A percentile compares a stretch with the other conserved stretches of the same genome.
These are phyloP conservation scores for Dactylellina drechsleri DNA, from an alignment of 2,329 filamentous ascomycete species.

Conservation along the genomic window DNA sequence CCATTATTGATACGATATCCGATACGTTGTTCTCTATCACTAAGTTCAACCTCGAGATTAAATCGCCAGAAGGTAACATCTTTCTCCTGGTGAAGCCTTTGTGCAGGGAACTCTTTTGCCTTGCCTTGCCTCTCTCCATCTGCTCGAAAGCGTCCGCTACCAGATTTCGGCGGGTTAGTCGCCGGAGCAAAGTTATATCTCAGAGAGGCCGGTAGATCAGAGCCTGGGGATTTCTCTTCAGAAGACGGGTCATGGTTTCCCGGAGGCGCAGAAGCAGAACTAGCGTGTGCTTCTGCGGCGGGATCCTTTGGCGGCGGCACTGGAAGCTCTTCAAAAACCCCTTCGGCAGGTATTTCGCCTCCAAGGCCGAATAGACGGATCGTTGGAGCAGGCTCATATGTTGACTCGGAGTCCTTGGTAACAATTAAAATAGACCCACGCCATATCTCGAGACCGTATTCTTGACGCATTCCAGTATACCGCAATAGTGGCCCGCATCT, in stretches of 20 bases:
- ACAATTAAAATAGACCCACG: conserved; percentile 95
- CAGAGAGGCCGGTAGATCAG: conserved; percentile 32
- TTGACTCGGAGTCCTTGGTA: conserved; percentile 83
- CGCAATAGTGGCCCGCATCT: conserved; percentile 90
- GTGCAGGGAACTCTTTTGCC: conserved; percentile 83
- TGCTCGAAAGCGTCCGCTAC: conserved; percentile 60
- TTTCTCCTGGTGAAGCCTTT: conserved; percentile 82
- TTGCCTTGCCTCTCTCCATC: conserved; percentile 85
- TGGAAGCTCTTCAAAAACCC: conserved; percentile 50
- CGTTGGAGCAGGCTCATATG: conserved; percentile 79
- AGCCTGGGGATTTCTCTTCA: conserved; percentile 27
- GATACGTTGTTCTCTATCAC: conserved; percentile 78
- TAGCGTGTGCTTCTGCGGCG: conserved; percentile 25
- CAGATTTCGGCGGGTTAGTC: conserved; percentile 32
- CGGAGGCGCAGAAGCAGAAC: conserved; percentile 59
- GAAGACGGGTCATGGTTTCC: conserved; percentile 63
- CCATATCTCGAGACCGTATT: conserved; percentile 79
- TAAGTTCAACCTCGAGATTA: conserved; percentile 90
- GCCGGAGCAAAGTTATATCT: conserved; percentile 41
- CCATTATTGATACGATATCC: conserved; percentile 96
- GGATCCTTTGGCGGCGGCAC: conserved; percentile 24
- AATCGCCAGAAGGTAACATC: conserved; percentile 98
- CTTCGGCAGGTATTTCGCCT: conserved; percentile 60
- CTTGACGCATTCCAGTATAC: conserved; percentile 81
- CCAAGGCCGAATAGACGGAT: conserved; percentile 77